phyloP scores from a whole-genome alignment of 495 filamentous ascomycete species.

The Neurospora intermedia region DNA sequence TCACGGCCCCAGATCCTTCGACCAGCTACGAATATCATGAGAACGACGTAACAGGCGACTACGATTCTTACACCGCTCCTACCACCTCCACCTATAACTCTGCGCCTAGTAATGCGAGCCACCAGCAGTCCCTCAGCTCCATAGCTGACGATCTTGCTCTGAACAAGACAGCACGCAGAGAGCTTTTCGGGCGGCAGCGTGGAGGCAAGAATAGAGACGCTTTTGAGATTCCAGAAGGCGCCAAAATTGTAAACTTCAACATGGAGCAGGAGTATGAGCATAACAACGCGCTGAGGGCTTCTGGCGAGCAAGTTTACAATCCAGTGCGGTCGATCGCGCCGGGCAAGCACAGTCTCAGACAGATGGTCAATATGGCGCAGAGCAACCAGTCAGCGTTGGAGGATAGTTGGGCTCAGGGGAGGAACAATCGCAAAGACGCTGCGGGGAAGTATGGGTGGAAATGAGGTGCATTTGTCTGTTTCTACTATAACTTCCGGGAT shows the following conservation, averaged over 20 bases:
- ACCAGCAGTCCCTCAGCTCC: conserved; percentile 41
- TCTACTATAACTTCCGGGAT: conserved; percentile 14
- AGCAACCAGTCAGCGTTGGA: conserved; percentile 75
- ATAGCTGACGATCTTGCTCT: conserved; percentile 69
- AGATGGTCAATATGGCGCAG: conserved; percentile 71
- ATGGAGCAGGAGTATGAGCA: conserved; percentile 74
- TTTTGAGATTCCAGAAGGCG: conserved; percentile 24
- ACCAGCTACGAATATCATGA: conserved; percentile 1
- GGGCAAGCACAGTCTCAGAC: conserved; percentile 78
- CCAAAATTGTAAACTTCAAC: conserved; percentile 65
- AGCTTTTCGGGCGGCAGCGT: conserved; percentile 60
- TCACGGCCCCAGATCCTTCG: conserved; percentile 5
- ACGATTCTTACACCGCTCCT: conserved; percentile 19
- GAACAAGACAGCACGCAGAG: conserved; percentile 58
- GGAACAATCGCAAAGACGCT: conserved; percentile 65
- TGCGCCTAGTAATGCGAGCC: background rate
- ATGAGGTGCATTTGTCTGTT: background rate
- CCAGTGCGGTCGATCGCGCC: conserved; percentile 76
- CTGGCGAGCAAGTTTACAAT: conserved; percentile 62
- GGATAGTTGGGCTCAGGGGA: conserved; percentile 72
- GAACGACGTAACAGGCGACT: conserved; percentile 15
- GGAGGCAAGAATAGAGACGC: conserved; percentile 15
- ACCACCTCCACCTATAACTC: conserved; percentile 10
- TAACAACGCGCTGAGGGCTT: conserved; percentile 63
- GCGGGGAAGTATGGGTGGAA: conserved; percentile 71